A percentile compares a stretch with the other conserved stretches of the same genome.
phyloP scores from a whole-genome alignment of 768 basidiomycete genomes.

The Lyophyllum decastes region DNA sequence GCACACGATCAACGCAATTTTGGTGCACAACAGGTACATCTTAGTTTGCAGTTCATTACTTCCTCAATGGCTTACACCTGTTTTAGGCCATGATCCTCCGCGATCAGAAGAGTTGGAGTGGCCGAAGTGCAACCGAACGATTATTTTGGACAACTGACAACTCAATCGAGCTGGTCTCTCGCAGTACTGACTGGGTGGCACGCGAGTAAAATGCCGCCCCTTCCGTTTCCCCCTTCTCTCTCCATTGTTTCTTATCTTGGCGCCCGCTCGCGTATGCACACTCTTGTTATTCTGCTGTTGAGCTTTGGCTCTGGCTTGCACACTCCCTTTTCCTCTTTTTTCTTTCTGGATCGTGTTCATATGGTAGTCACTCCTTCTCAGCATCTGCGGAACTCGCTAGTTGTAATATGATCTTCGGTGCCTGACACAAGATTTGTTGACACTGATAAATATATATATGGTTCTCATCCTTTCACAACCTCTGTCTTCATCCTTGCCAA shows the following conservation, averaged over 20 bases:
- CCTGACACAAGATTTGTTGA: not conserved
- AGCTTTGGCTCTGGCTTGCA: slow-evolving; percentile 4
- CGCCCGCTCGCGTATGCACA: slow-evolving; percentile 8
- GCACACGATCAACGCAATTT: slow-evolving; percentile 94
- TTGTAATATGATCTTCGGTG: slow-evolving; percentile 18
- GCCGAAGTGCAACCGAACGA: slow-evolving; percentile 86
- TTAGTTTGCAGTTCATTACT: not conserved
- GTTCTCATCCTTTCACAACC: not conserved
- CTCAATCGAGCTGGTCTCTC: slow-evolving; percentile 82
- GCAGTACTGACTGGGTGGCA: slow-evolving; percentile 86
- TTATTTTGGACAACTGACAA: slow-evolving; percentile 93
- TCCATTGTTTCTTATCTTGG: slow-evolving; percentile 16
- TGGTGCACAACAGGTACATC: slow-evolving; percentile 90
- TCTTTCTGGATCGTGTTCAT: slow-evolving; percentile 6
- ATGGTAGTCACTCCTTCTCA: slow-evolving; percentile 6
- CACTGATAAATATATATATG: not conserved
- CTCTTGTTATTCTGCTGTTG: slow-evolving; percentile 16
- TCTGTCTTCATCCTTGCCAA: not conserved
- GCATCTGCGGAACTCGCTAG: slow-evolving; percentile 3
- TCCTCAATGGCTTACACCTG: not conserved
- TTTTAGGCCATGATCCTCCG: slow-evolving; percentile 90
- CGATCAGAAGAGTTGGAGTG: slow-evolving; percentile 95
- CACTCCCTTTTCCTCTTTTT: not conserved
- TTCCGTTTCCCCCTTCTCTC: not conserved
- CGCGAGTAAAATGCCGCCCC: slow-evolving; percentile 47